Base-by-base conservation (phyloP, 169 alveolate genomes). In the Cryptosporidium bovis region DNA sequence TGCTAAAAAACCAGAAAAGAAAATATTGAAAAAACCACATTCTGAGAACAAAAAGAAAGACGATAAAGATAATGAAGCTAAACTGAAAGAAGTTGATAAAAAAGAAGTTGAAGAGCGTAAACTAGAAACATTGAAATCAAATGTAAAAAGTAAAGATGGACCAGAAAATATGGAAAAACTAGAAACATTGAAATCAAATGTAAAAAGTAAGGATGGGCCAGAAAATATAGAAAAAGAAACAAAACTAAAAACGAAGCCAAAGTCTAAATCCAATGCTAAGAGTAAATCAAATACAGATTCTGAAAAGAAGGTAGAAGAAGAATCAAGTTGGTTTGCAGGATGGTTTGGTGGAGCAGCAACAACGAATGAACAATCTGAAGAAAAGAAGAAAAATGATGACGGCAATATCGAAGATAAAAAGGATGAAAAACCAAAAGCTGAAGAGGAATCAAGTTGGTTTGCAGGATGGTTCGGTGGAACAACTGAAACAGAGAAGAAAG, bases 391-490 rank as follows among this genome's bases (percentile, higher is more conserved):
- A 33, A 29, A 31, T 51, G 58, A 53, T 50, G 68, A 29, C 2
- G 34, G 51, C 15, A 29, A 20, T 29, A 71, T 24, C 5, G 56
- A 71, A 36, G 18, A 36, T 36, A 71, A 71, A 55, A 53, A 13
- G 33, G 65, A 71, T 15, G 20, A 48, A 3, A 71, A 71, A 20
- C 68, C 29, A 53, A 34, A 51, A 55, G 44, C 13, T 31, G 46
- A 15, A 33, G 56, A 56, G 1, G 68, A 71, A 36, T 66, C 53
- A 71, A 31, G 56, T 36, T 71, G 69, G 68, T 71, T 56, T 53
- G 36, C 68, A 31, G 84, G 84, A 15, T 71, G 84, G 84, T 71
- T 71, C n/a, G 60, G 84, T 33, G 68, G 68, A 4, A 16, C 71
- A 3, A 12, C 51, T 27, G 56, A 36, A 6, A 18, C 24, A 8